phyloP scores from a whole-genome alignment of 805 yeast genomes.

The Starmerella riodocensis region DNA sequence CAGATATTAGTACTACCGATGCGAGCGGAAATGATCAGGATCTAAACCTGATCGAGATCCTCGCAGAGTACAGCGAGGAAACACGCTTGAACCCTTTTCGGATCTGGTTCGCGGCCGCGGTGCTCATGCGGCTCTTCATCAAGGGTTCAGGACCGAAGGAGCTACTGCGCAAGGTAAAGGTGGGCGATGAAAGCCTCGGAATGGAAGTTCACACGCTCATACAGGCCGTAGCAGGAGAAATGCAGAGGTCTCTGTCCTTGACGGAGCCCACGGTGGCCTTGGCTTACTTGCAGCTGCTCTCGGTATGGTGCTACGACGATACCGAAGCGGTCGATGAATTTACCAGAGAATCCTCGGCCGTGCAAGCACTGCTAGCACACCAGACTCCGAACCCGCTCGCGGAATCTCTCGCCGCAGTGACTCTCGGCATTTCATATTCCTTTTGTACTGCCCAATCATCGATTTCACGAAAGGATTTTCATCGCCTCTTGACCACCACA shows the following conservation, averaged over 20 bases:
- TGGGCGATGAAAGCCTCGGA: conserved; percentile 39
- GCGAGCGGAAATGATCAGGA: conserved; percentile 1
- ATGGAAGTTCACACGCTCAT: conserved; percentile 61
- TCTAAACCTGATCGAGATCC: conserved; percentile 53
- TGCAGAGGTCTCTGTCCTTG: conserved; percentile 43
- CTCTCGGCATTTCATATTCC: conserved; percentile 70
- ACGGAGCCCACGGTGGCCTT: conserved; percentile 62
- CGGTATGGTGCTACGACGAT: conserved; percentile 69
- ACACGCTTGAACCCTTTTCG: conserved; percentile 70
- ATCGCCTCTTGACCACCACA: conserved; percentile 49
- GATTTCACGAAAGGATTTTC: conserved; percentile 42
- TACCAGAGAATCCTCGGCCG: conserved; percentile 49
- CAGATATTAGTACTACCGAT: conserved; percentile 15
- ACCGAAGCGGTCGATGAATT: conserved; percentile 62
- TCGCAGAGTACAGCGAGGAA: conserved; percentile 66
- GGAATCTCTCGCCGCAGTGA: conserved; percentile 58
- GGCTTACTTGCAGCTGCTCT: conserved; percentile 62
- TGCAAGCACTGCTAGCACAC: conserved; percentile 56
- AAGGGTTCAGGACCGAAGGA: conserved; percentile 22
- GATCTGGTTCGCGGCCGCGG: conserved; percentile 66
- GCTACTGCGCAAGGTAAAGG: conserved; percentile 31
- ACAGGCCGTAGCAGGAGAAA: conserved; percentile 64
- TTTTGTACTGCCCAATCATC: conserved; percentile 51
- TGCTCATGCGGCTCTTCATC: conserved; percentile 50
- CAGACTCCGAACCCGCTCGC: conserved; percentile 44